phyloP scores from a whole-genome alignment of 2,329 filamentous ascomycete genomes.

The Colletotrichum limetticola region DNA sequence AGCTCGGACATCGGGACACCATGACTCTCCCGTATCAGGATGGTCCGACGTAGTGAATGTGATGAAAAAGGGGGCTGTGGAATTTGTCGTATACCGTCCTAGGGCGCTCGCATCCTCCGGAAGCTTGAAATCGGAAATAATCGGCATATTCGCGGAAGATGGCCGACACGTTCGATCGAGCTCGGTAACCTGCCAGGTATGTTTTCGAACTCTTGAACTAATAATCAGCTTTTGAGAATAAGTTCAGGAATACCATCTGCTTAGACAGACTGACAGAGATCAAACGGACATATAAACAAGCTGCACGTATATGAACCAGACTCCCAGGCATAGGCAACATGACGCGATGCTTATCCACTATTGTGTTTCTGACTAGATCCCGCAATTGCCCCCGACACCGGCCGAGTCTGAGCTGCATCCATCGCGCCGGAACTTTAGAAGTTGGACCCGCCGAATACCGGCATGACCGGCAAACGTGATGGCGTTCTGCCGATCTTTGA shows the following conservation, averaged over 20 bases:
- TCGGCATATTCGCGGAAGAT: slow-evolving; percentile 2
- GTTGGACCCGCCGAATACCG: neutral
- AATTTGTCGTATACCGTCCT: neutral
- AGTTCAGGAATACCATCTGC: neutral
- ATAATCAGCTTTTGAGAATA: neutral
- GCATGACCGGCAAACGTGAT: neutral
- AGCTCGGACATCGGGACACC: slow-evolving; percentile 52
- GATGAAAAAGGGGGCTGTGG: slow-evolving; percentile 40
- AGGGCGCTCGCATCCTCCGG: neutral
- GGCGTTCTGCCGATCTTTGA: neutral
- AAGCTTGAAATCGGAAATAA: neutral
- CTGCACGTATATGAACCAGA: too few species aligned
- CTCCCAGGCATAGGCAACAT: neutral
- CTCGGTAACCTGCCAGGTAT: neutral
- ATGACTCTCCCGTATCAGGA: slow-evolving; percentile 46
- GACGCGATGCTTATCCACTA: slow-evolving; percentile 11
- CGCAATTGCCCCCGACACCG: neutral
- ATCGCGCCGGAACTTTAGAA: neutral
- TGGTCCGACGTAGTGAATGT: slow-evolving; percentile 50
- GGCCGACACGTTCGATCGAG: neutral
- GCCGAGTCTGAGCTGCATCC: neutral
- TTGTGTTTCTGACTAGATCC: neutral
- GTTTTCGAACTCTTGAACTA: neutral
- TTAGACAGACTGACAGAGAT: too few species aligned
- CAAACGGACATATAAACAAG: neutral